Evolutionary conservation across 805 yeast genomes (phyloP).

Genomic region (Wickerhamomyces subpelliculosus): DNA sequence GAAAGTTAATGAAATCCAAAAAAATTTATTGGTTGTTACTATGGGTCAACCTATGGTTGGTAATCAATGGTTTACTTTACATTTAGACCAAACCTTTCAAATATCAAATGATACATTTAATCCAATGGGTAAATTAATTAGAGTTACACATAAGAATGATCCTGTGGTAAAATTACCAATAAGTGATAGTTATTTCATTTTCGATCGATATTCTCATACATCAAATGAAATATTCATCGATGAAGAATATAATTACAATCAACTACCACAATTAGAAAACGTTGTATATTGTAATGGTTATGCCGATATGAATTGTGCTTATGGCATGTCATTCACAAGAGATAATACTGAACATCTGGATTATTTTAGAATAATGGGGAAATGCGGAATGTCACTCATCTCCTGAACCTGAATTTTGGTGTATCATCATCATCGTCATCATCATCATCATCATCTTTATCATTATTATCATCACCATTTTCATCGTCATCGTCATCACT

Average conservation of each 20-base stretch:
- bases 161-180: conserved; percentile 21
- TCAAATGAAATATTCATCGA: conserved; percentile 19
- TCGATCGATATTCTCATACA: conserved; percentile 13
- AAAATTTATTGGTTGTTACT: conserved; percentile 5
- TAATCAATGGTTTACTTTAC: conserved; percentile 10
- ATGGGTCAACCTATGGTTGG: conserved; percentile 25
- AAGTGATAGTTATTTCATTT: conserved; percentile 9
- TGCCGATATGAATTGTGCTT: conserved; percentile 48
- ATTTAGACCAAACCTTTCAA: conserved; percentile 7
- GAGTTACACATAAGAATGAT: conserved; percentile 20
- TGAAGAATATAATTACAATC: conserved; percentile 10
- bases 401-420: conserved; percentile 28
- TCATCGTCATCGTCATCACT: conserved; percentile 8
- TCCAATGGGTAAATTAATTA: conserved; percentile 3
- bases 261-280: conserved; percentile 26
- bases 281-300: conserved; percentile 74
- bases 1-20: not conserved
- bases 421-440: conserved; percentile 27
- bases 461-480: conserved; percentile 1
- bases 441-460: conserved; percentile 12
- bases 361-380: conserved; percentile 22
- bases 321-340: conserved; percentile 12
- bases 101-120: no score
- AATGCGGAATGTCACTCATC: conserved; percentile 15
- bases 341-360: conserved; percentile 21